Evolutionary conservation across 2,329 filamentous ascomycete genomes (phyloP).

Genomic region (Hymenotorrendiella dingleyae): DNA sequence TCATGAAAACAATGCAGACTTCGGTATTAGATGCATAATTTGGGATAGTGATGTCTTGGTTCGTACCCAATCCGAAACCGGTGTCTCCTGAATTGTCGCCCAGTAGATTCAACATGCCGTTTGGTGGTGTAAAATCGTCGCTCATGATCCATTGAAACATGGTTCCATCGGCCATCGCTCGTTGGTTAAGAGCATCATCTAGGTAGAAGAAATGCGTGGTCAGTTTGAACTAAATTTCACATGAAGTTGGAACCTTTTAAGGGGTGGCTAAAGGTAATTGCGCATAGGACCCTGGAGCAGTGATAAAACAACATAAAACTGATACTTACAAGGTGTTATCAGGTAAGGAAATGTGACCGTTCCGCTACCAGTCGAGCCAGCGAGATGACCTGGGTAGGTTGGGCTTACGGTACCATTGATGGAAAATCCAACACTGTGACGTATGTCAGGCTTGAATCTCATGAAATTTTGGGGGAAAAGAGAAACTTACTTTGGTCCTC

Average conservation of each 20-base stretch:
- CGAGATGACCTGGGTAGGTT: constrained; percentile 12
- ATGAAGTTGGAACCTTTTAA: too few species aligned
- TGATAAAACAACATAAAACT: too few species aligned
- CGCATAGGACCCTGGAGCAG: too few species aligned
- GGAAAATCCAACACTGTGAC: too few species aligned
- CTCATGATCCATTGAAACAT: constrained; percentile 48
- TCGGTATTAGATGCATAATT: constrained; percentile 52
- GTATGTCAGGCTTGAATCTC: too few species aligned
- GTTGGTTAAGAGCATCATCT: constrained; percentile 62
- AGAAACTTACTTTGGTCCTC: constrained; percentile 13
- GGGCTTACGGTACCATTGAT: constrained; percentile 3
- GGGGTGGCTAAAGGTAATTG: too few species aligned
- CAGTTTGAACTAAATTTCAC: too few species aligned
- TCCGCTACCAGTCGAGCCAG: constrained; percentile 33
- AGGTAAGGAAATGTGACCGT: constrained; percentile 64
- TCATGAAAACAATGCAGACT: constrained; percentile 49
- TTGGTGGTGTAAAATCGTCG: too few species aligned
- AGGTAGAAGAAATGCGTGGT: too few species aligned
- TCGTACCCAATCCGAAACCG: constrained; percentile 3
- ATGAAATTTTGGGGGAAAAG: too few species aligned
- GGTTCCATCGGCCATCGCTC: constrained; percentile 52
- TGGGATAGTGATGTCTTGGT: constrained; percentile 53
- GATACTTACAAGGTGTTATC: constrained; percentile 64
- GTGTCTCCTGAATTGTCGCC: neutral
- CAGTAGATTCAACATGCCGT: too few species aligned